Evolutionary conservation across 2,329 filamentous ascomycete species (phyloP).

Genomic region (Colletotrichum acutatum): DNA sequence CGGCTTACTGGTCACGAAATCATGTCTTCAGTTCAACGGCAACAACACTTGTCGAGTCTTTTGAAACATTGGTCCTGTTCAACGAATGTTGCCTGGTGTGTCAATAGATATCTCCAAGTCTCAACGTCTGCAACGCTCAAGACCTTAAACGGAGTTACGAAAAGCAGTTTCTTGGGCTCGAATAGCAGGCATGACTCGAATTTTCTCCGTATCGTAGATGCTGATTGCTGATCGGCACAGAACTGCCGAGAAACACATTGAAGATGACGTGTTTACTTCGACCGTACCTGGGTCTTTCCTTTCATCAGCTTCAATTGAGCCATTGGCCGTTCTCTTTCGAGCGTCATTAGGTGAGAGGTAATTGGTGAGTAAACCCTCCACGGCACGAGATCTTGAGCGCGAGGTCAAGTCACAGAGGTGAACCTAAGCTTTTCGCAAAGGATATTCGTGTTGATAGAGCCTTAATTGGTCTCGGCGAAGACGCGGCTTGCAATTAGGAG

Average conservation of each 20-base stretch:
- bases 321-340: no score
- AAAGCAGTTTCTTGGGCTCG: no score
- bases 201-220: not conserved
- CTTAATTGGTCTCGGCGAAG: not conserved
- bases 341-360: no score
- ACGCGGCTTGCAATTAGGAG: not conserved
- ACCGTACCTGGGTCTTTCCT: not conserved
- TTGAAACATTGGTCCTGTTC: no score
- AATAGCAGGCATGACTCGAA: no score
- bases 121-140: no score
- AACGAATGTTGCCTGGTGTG: no score
- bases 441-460: not conserved
- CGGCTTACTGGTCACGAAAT: not conserved
- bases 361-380: not conserved
- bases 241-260: not conserved
- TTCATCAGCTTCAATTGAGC: not conserved
- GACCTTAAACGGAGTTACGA: no score
- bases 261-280: not conserved
- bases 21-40: not conserved
- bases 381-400: not conserved
- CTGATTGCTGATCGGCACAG: not conserved
- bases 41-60: no score
- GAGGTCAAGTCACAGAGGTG: not conserved
- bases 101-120: no score
- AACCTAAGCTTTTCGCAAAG: not conserved